A percentile compares a stretch with the other conserved stretches of the same genome.
phyloP scores from a whole-genome alignment of 345 rosid species.

The Citrus maxima region DNA sequence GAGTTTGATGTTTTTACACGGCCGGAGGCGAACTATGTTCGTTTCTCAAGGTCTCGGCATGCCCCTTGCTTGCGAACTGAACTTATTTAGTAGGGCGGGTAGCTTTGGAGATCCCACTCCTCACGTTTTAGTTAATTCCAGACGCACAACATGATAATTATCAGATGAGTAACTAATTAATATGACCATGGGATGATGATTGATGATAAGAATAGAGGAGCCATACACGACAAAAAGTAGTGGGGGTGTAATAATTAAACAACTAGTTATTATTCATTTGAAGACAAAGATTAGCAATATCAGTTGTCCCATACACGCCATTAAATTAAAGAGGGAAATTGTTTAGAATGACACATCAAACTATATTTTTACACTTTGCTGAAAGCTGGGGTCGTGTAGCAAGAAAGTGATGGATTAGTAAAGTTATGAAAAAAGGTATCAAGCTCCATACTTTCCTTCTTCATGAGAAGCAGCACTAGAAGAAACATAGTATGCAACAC shows the following conservation, averaged over 20 bases:
- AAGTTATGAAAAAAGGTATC: not conserved
- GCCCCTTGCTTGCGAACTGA: too few species aligned
- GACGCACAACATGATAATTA: not conserved
- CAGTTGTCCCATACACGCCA: not conserved
- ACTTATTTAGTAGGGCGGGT: too few species aligned
- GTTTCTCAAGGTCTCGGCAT: too few species aligned
- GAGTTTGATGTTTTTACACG: too few species aligned
- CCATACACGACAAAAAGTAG: not conserved
- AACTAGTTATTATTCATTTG: not conserved
- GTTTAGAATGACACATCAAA: not conserved
- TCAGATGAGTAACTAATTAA: not conserved
- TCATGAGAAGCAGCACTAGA: slow-evolving; percentile 53
- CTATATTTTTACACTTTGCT: not conserved
- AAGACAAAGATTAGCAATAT: not conserved
- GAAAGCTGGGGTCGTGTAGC: not conserved
- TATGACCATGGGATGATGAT: not conserved
- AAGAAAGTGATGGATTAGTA: slow-evolving; percentile 1
- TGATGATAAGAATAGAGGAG: not conserved
- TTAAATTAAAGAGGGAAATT: not conserved
- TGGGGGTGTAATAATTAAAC: not conserved
- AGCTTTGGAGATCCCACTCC: too few species aligned
- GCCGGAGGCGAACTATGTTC: too few species aligned
- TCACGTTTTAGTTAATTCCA: too few species aligned
- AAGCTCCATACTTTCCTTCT: slow-evolving; percentile 41
- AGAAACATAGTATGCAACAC: slow-evolving; percentile 78